phyloP scores from a whole-genome alignment of 805 yeast genomes.

The Zygosaccharomyces gambellarensis region DNA sequence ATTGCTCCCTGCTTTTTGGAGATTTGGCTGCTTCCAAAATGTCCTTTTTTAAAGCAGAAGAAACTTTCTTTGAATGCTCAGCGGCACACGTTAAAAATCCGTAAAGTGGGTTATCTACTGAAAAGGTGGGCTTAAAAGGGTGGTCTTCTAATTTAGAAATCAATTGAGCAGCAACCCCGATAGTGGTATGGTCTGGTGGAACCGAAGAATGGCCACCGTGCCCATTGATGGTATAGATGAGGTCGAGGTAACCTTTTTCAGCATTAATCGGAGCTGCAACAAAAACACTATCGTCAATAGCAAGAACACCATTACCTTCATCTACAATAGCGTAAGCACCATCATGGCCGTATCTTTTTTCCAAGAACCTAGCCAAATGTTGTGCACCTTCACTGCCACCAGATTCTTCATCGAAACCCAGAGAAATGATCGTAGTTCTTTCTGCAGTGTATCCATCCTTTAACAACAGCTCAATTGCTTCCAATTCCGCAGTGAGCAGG shows the following conservation, averaged over 20 bases:
- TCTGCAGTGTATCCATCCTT: conserved; percentile 44
- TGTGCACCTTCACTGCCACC: conserved; percentile 60
- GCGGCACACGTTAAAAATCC: conserved; percentile 57
- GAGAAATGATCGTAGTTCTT: conserved; percentile 56
- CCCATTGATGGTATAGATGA: conserved; percentile 34
- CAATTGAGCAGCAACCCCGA: conserved; percentile 62
- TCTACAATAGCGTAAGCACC: conserved; percentile 60
- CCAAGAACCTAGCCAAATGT: conserved; percentile 42
- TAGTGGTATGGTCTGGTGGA: conserved; percentile 66
- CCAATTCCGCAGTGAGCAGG: conserved; percentile 56
- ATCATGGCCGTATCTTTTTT: conserved; percentile 52
- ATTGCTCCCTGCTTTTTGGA: conserved; percentile 34
- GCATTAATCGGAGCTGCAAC: conserved; percentile 49
- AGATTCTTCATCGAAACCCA: conserved; percentile 76
- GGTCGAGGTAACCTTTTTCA: conserved; percentile 53
- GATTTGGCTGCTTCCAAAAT: conserved; percentile 37
- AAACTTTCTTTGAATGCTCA: conserved; percentile 35
- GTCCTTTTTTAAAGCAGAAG: conserved; percentile 19
- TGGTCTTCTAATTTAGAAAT: conserved; percentile 49
- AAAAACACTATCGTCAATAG: conserved; percentile 38
- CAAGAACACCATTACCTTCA: conserved; percentile 48
- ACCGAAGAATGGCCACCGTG: conserved; percentile 58
- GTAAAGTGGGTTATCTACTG: conserved; percentile 54
- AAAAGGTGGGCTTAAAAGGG: conserved; percentile 38
- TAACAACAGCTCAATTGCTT: conserved; percentile 51